Evolutionary conservation across 2,329 filamentous ascomycete genomes (phyloP).

Genomic region (Fusarium subtropicale): DNA sequence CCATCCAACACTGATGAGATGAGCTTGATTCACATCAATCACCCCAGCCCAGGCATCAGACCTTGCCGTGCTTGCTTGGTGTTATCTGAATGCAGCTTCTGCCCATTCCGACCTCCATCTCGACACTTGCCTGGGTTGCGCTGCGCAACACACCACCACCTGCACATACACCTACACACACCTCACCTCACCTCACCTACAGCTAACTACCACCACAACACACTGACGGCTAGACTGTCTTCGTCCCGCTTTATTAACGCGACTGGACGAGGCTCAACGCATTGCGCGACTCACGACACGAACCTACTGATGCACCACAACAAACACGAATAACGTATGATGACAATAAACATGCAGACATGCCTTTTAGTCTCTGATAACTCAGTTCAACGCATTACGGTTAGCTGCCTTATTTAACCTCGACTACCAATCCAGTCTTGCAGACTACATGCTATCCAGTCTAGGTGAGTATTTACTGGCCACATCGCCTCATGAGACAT

Average conservation of each 20-base stretch:
- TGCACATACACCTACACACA: background rate
- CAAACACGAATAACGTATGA: slow-evolving; percentile 17
- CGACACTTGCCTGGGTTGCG: slow-evolving; percentile 21
- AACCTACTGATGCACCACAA: slow-evolving; percentile 22
- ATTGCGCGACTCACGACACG: slow-evolving; percentile 24
- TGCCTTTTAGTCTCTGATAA: background rate
- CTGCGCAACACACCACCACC: slow-evolving; percentile 31
- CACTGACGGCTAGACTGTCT: background rate
- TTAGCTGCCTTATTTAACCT: slow-evolving; percentile 5
- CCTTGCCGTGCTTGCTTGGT: background rate
- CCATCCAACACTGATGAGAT: slow-evolving; percentile 32
- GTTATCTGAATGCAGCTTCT: slow-evolving; percentile 5
- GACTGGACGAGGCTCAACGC: slow-evolving; percentile 27
- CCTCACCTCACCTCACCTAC: too few species aligned
- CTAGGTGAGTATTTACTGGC: background rate
- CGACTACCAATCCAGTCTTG: background rate
- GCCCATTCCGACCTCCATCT: slow-evolving; percentile 25
- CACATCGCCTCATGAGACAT: slow-evolving; percentile 27
- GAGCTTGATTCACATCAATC: slow-evolving; percentile 28
- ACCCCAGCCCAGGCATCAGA: slow-evolving; percentile 4
- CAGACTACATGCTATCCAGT: background rate
- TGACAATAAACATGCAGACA: background rate
- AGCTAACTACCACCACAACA: background rate
- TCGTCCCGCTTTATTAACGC: slow-evolving; percentile 28
- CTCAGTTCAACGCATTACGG: background rate